Evolutionary conservation across 1,139 yeast species (phyloP).

Genomic region (Suhomyces guaymorum): DNA sequence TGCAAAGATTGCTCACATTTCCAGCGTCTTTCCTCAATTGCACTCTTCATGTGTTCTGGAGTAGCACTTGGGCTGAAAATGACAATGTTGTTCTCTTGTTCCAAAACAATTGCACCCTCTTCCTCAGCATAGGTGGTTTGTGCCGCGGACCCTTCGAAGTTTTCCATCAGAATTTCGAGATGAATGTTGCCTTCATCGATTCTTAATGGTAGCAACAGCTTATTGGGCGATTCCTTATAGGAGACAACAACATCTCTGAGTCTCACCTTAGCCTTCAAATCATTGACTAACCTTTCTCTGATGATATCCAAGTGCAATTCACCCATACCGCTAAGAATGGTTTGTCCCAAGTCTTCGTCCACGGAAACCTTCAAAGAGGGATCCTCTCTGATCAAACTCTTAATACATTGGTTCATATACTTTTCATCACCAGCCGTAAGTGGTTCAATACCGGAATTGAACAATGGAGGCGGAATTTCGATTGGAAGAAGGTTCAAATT

Average conservation of each 20-base stretch:
- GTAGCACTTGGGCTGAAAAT: constrained; percentile 33
- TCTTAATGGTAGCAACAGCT: constrained; percentile 14
- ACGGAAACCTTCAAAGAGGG: constrained; percentile 66
- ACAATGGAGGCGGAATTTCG: constrained; percentile 87
- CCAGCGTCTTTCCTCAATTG: constrained; percentile 49
- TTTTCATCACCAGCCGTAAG: constrained; percentile 77
- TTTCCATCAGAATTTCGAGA: constrained; percentile 50
- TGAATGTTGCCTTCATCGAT: constrained; percentile 12
- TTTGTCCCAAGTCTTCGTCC: constrained; percentile 90
- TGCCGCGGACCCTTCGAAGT: constrained; percentile 49
- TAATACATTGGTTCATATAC: constrained; percentile 66
- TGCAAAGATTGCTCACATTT: constrained; percentile 49
- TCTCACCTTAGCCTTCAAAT: constrained; percentile 78
- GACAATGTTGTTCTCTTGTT: constrained; percentile 40
- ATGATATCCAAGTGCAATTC: constrained; percentile 91
- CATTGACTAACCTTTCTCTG: constrained; percentile 70
- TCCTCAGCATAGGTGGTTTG: constrained; percentile 39
- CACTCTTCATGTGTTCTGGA: constrained; percentile 27
- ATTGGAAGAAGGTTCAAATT: constrained; percentile 70
- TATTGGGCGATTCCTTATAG: constrained; percentile 70
- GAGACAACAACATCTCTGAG: constrained; percentile 86
- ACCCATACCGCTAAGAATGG: constrained; percentile 92
- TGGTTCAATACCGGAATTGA: constrained; percentile 84
- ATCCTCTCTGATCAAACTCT: constrained; percentile 73
- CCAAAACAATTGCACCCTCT: constrained; percentile 38